A percentile compares a stretch with the other conserved stretches of the same genome.
These are phyloP conservation scores for Didymosphaeria variabile DNA, from an alignment of 2,329 filamentous ascomycete species.

Conservation along the genomic window DNA sequence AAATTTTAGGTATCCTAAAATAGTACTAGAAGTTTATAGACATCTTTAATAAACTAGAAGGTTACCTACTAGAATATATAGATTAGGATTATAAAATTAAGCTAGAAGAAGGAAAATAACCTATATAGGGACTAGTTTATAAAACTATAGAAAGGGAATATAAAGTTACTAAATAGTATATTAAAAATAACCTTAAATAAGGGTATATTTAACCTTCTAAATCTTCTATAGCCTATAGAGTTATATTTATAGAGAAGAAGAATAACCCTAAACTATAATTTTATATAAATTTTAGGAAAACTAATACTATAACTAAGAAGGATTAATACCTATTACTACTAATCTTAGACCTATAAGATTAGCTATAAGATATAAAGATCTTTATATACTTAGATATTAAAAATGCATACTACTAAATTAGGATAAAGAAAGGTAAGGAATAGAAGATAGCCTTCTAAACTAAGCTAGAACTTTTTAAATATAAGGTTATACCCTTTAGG, in stretches of 20 bases:
- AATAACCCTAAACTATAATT: background rate
- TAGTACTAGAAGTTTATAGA: background rate
- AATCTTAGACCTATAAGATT: background rate
- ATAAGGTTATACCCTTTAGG: constrained; percentile 25
- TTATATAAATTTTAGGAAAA: background rate
- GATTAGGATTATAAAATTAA: constrained; percentile 1
- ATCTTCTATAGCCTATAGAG: background rate
- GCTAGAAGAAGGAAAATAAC: background rate
- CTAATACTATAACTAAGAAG: background rate
- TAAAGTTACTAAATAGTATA: background rate
- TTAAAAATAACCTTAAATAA: background rate
- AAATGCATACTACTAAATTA: constrained; percentile 1
- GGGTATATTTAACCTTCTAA: background rate
- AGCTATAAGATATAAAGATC: background rate
- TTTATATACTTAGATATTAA: background rate
- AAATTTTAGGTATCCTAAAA: too few relatives aligned
- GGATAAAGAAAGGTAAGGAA: background rate
- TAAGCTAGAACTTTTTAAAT: constrained; percentile 21
- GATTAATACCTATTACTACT: background rate
- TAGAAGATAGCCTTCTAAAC: constrained; percentile 23
- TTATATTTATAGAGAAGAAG: background rate
- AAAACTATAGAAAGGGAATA: background rate
- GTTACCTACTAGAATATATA: constrained; percentile 1
- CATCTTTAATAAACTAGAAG: constrained; percentile 1
- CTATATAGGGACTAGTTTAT: constrained; percentile 1